Evolutionary conservation across 805 yeast genomes (phyloP).

Genomic region (Candida yuanshanica): DNA sequence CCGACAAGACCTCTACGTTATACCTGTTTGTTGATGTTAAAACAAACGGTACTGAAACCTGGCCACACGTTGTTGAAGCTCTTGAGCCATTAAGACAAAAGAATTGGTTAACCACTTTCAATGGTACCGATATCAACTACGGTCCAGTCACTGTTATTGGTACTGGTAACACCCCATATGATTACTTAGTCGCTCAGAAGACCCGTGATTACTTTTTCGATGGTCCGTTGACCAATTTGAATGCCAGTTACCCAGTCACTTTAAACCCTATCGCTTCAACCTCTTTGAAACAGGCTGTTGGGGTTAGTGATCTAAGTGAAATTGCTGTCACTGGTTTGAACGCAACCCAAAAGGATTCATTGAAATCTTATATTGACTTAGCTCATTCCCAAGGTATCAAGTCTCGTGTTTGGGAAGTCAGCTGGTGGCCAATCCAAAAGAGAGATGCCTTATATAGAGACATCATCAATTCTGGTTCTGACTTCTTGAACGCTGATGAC

Average conservation of each 20-base stretch:
- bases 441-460: constrained; percentile 46
- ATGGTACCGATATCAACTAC: constrained; percentile 29
- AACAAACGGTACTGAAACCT: constrained; percentile 43
- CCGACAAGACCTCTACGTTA: constrained; percentile 43
- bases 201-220: constrained; percentile 41
- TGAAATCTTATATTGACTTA: constrained; percentile 24
- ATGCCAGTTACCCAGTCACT: constrained; percentile 20
- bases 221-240: constrained; percentile 37
- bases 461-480: constrained; percentile 44
- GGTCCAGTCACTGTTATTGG: constrained; percentile 63
- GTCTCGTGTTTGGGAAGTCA: constrained; percentile 70
- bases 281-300: constrained; percentile 30
- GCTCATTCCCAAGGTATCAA: constrained; percentile 49
- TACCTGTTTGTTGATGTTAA: constrained; percentile 65
- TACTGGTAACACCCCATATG: constrained; percentile 64
- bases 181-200: constrained; percentile 26
- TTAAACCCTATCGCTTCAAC: constrained; percentile 40
- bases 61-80: constrained; percentile 41
- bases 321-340: constrained; percentile 28
- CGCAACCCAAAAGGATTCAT: constrained; percentile 27
- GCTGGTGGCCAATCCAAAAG: constrained; percentile 57
- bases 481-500: constrained; percentile 64
- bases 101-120: constrained; percentile 45
- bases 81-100: constrained; percentile 45
- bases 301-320: constrained; percentile 4